phyloP scores from a whole-genome alignment of 768 basidiomycete genomes.

The Collybiopsis luxurians region DNA sequence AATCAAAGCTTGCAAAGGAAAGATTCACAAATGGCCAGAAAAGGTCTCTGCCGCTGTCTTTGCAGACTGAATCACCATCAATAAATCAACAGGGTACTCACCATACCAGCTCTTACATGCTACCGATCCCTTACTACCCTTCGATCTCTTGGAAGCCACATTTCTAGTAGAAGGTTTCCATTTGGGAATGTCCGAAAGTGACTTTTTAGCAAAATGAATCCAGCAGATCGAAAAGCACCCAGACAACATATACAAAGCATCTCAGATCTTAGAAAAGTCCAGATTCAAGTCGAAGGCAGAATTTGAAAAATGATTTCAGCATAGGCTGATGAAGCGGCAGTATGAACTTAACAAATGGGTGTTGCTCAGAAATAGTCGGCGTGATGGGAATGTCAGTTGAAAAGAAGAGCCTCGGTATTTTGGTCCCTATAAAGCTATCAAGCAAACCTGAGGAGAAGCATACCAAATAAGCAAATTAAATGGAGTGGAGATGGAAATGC shows the following conservation, averaged over 20 bases:
- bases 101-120: slow-evolving; percentile 24
- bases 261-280: slow-evolving; percentile 13
- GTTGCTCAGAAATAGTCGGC: too few species aligned
- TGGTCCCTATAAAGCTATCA: too few species aligned
- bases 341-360: too few species aligned
- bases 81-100: slow-evolving; percentile 17
- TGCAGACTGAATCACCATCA: slow-evolving; percentile 16
- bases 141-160: slow-evolving; percentile 28
- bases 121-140: slow-evolving; percentile 26
- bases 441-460: too few species aligned
- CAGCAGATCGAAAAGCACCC: slow-evolving; percentile 19
- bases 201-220: slow-evolving; percentile 20
- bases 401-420: too few species aligned
- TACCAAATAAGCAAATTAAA: too few species aligned
- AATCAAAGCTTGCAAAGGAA: slow-evolving; percentile 26
- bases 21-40: slow-evolving; percentile 28
- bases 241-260: slow-evolving; percentile 17
- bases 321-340: too few species aligned
- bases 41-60: slow-evolving; percentile 9
- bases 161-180: slow-evolving; percentile 24
- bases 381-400: too few species aligned
- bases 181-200: slow-evolving; percentile 6
- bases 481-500: too few species aligned
- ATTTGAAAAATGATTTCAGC: slow-evolving; percentile 18
- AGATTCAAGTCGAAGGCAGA: slow-evolving; percentile 19